Evolutionary conservation across 2,329 filamentous ascomycete species (phyloP).

Genomic region (Orbilia quercus): DNA sequence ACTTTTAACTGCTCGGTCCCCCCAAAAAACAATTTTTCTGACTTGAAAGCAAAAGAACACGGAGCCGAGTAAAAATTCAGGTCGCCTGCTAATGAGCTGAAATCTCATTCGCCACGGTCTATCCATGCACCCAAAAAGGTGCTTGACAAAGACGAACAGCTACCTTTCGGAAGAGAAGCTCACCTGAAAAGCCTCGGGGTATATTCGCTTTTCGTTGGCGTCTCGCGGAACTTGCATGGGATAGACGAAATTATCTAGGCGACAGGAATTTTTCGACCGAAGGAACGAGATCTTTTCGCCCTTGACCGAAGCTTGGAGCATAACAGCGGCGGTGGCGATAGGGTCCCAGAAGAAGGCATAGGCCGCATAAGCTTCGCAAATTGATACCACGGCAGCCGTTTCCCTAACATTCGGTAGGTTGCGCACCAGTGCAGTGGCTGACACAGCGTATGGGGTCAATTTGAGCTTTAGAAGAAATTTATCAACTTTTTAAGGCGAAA

Average conservation of each 20-base stretch:
- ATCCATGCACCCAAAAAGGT: slow-evolving; percentile 54
- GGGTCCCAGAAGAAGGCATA: slow-evolving; percentile 21
- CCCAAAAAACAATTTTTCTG: slow-evolving; percentile 55
- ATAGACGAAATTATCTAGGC: slow-evolving; percentile 40
- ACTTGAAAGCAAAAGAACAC: slow-evolving; percentile 53
- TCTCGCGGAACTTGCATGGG: slow-evolving; percentile 36
- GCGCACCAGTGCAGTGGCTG: slow-evolving; percentile 47
- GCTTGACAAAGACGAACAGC: slow-evolving; percentile 52
- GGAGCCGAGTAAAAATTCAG: slow-evolving; percentile 48
- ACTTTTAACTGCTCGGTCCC: slow-evolving; percentile 55
- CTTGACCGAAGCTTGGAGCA: slow-evolving; percentile 32
- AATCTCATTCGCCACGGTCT: slow-evolving; percentile 54
- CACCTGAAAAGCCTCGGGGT: slow-evolving; percentile 42
- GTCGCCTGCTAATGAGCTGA: slow-evolving; percentile 51
- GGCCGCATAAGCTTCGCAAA: slow-evolving; percentile 32
- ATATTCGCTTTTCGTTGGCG: slow-evolving; percentile 47
- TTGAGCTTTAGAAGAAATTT: slow-evolving; percentile 51
- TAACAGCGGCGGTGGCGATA: slow-evolving; percentile 43
- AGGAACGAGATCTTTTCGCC: slow-evolving; percentile 28
- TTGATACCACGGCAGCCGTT: slow-evolving; percentile 37
- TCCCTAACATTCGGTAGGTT: slow-evolving; percentile 34
- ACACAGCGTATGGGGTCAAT: slow-evolving; percentile 35
- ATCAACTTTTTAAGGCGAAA: slow-evolving; percentile 47
- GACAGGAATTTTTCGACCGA: slow-evolving; percentile 25
- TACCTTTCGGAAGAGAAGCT: slow-evolving; percentile 48